Percentiles rank a stretch among this genome's conserved stretches.
phyloP scores from a whole-genome alignment of 768 basidiomycete species.

The Rhizopogon salebrosus region DNA sequence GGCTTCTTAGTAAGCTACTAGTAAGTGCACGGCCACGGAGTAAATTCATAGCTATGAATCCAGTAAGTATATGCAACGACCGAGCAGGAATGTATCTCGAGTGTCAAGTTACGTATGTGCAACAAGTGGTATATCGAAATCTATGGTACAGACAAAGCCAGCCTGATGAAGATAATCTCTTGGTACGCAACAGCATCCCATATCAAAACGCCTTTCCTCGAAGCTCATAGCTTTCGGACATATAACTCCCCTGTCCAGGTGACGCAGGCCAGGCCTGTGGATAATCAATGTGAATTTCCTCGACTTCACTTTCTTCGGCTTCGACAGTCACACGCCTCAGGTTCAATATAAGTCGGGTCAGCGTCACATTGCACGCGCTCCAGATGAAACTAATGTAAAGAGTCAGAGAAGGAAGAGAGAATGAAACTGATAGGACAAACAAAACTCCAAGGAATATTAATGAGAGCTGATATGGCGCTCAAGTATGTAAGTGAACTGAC shows the following conservation, averaged over 20 bases:
- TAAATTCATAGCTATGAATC: no score
- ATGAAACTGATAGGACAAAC: conserved; percentile 7
- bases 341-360: conserved; percentile 30
- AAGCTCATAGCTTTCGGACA: neutral
- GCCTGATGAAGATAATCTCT: no score
- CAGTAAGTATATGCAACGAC: no score
- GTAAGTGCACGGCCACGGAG: no score
- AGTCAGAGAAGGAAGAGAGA: neutral
- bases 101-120: neutral
- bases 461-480: conserved; percentile 9
- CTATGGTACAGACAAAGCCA: neutral
- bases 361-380: conserved; percentile 28
- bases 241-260: neutral
- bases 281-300: neutral
- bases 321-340: conserved; percentile 17
- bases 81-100: no score
- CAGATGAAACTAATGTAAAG: conserved; percentile 26
- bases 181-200: no score
- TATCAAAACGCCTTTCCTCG: neutral
- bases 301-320: neutral
- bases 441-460: conserved; percentile 16
- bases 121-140: neutral
- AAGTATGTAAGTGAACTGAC: neutral
- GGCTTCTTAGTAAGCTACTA: no score
- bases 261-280: neutral